phyloP scores from a whole-genome alignment of 2,329 filamentous ascomycete genomes.

The Xylariales sp. region DNA sequence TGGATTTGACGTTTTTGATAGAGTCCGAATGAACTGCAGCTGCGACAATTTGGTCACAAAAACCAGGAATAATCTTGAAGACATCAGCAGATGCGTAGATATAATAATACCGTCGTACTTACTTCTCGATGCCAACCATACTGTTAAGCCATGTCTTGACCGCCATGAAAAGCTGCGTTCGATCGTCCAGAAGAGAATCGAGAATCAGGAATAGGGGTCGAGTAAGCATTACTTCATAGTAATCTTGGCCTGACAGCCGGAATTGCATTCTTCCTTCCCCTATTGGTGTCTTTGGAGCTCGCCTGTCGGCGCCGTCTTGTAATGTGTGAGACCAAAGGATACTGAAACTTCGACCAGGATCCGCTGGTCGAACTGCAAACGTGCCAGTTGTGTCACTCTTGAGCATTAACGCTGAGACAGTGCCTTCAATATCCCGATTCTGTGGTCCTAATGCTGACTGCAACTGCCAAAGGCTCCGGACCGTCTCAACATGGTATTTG shows the following conservation, averaged over 20 bases:
- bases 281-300: slow-evolving; percentile 34
- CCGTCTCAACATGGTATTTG: slow-evolving; percentile 92
- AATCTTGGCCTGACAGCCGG: slow-evolving; percentile 50
- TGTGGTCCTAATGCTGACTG: slow-evolving; percentile 65
- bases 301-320: slow-evolving; percentile 50
- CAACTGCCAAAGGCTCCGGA: slow-evolving; percentile 79
- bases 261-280: slow-evolving; percentile 27
- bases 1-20: slow-evolving; percentile 19
- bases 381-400: slow-evolving; percentile 42
- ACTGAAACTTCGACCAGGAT: slow-evolving; percentile 65
- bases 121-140: slow-evolving; percentile 60
- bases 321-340: slow-evolving; percentile 79
- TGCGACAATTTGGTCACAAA: slow-evolving; percentile 55
- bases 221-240: slow-evolving; percentile 70
- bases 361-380: slow-evolving; percentile 45
- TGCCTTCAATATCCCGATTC: slow-evolving; percentile 74
- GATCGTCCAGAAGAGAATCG: slow-evolving; percentile 69
- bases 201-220: slow-evolving; percentile 78
- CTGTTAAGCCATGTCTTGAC: slow-evolving; percentile 76
- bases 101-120: slow-evolving; percentile 18
- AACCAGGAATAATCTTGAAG: slow-evolving; percentile 52
- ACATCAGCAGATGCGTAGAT: slow-evolving; percentile 15
- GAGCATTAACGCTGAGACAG: slow-evolving; percentile 66
- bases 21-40: slow-evolving; percentile 46
- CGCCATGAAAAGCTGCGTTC: slow-evolving; percentile 69